Evolutionary conservation across 345 rosid genomes (phyloP).

Genomic region (Salix dunnii): DNA sequence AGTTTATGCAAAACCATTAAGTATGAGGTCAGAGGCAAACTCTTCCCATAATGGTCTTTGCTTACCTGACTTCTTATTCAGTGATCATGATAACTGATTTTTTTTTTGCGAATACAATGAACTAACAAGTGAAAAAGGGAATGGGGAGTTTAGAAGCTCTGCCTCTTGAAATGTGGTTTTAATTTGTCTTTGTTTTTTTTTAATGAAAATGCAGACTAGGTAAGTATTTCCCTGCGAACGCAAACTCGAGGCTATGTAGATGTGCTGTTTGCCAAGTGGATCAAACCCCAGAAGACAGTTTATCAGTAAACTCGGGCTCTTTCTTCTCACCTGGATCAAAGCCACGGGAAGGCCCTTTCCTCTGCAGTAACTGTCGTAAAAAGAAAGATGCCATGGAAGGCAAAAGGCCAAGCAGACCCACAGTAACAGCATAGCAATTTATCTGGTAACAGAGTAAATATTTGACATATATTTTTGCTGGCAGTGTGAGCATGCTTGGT

Average conservation of each 20-base stretch:
- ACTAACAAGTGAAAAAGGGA: background rate
- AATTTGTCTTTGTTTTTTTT: background rate
- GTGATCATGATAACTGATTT: background rate
- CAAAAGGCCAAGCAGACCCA: slow-evolving; percentile 61
- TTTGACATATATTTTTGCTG: slow-evolving; percentile 33
- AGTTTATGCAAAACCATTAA: background rate
- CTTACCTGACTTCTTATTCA: background rate
- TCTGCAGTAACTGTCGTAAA: slow-evolving; percentile 70
- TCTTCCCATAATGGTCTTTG: background rate
- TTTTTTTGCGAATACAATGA: background rate
- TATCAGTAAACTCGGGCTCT: slow-evolving; percentile 56
- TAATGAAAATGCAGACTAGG: slow-evolving; percentile 66
- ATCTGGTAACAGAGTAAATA: slow-evolving; percentile 46
- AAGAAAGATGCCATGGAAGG: slow-evolving; percentile 99
- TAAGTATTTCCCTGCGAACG: slow-evolving; percentile 50
- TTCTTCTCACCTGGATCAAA: slow-evolving; percentile 70
- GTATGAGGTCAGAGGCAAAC: background rate
- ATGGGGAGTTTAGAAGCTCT: background rate
- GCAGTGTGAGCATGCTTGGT: slow-evolving; percentile 50
- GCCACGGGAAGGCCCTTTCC: slow-evolving; percentile 93
- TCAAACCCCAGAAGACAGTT: slow-evolving; percentile 59
- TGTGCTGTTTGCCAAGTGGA: slow-evolving; percentile 98
- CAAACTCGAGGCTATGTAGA: slow-evolving; percentile 57
- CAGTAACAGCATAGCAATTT: slow-evolving; percentile 40
- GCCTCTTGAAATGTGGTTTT: background rate